Conservation (phyloP, 2,329 filamentous ascomycete species). For the Phialophora expanda region DNA sequence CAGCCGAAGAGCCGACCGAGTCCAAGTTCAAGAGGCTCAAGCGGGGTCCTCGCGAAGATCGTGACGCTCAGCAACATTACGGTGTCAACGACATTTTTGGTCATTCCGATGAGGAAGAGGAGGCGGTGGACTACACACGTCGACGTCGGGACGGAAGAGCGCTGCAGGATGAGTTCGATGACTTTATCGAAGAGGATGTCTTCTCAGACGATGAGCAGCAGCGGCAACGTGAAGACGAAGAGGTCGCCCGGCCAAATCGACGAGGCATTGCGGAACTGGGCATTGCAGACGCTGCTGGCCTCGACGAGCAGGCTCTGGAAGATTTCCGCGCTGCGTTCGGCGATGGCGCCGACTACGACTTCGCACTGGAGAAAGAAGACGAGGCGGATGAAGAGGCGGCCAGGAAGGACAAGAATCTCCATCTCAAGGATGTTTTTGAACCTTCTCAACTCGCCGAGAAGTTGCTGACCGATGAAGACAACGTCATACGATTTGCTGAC, state of each 20-base stretch:
- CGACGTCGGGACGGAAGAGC: constrained; percentile 58
- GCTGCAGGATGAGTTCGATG: constrained; percentile 80
- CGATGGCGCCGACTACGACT: constrained; percentile 93
- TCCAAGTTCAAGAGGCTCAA: constrained; percentile 96
- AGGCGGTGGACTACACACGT: constrained; percentile 54
- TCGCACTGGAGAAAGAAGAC: constrained; percentile 87
- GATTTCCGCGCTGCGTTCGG: constrained; percentile 97
- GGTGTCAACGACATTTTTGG: constrained; percentile 93
- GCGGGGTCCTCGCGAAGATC: constrained; percentile 80
- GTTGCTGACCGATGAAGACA: constrained; percentile 94
- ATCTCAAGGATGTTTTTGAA: constrained; percentile 97
- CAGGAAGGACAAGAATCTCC: constrained; percentile 79
- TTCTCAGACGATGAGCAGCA: constrained; percentile 82
- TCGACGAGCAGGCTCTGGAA: constrained; percentile 90
- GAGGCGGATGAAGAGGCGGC: constrained; percentile 78
- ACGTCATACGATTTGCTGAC: constrained; percentile 83
- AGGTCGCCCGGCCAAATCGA: constrained; percentile 76
- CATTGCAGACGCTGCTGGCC: constrained; percentile 77
- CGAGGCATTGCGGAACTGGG: constrained; percentile 69
- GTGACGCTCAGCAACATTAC: constrained; percentile 66
- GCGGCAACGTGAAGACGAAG: constrained; percentile 79
- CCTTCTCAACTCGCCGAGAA: constrained; percentile 92
- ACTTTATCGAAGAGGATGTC: constrained; percentile 97
- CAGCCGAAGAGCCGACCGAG: constrained; percentile 64
- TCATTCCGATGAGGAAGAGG: constrained; percentile 83